Evolutionary conservation across 2,329 filamentous ascomycete genomes (phyloP), one percentile per base, ranked within the genome.

Genomic region (Penicillium fuscoglaucum): DNA sequence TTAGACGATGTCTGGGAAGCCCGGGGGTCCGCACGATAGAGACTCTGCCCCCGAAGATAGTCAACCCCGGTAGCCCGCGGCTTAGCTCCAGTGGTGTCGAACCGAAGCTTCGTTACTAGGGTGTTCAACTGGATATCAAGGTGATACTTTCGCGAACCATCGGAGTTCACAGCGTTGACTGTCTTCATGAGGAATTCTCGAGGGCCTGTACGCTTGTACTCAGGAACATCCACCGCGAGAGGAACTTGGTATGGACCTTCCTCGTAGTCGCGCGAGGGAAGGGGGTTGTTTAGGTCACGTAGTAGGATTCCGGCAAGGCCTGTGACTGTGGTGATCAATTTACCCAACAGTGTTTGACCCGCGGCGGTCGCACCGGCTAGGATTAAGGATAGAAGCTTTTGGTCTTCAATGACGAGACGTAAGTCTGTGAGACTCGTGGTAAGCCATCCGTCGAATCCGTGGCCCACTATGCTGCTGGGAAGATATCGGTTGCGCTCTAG

Each of bases 361-460:
- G 84, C 77, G 4, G 82, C 82, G n/a, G 80, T 78, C 2, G 80
- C 82, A 33, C 79, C 83, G 2, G 82, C 81, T 13, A 78, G 67
- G 33, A 85, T 68, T 56, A 85, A 62, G 48, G 80, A 82, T 24
- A 85, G 67, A 5, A 87, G 76, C 68, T 85, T 79, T 0, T 76
- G 72, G 59, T 88, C 85, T 17, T 76, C 68, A 2, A 82, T 69
- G 2, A 83, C 79, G 29, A 87, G 76, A 15, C 72, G 77, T 44
- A 86, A 70, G 8, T 82, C 79, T 0, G 83, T 80, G 6, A 79
- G 72, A 57, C 79, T 78, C 1, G 82, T 84, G 28, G 72, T 70
- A 19, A 86, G 76, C 84, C 84, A 87, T 26, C 85, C 85, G 31
- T 79, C 66, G 61, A 79, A 83, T 13, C 85, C 85, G 64, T 88